Evolutionary conservation across 2,329 filamentous ascomycete genomes (phyloP), one percentile per base, ranked within the genome.

Genomic region (Alternaria gansuensis): DNA sequence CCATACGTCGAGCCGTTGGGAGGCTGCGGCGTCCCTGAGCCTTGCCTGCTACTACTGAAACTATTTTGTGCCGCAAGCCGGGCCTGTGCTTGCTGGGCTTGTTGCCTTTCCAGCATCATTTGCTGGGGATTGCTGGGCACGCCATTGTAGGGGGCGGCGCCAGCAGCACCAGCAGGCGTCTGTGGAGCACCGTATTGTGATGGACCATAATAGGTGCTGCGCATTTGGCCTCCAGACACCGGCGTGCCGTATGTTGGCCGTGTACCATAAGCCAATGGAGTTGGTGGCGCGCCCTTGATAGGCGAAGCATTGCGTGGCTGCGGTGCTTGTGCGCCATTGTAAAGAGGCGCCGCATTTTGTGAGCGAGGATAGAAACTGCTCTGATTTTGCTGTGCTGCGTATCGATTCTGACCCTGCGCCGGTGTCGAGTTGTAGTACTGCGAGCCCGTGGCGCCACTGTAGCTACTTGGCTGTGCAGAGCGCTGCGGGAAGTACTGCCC

Each of bases 11-110:
- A 69, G 4, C 69, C 66, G 28, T 70, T 75, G 1, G 72, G 68
- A 9, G 75, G 76, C 57, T 78, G 76, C 5, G 76, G 76, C 17
- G 76, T 78, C 4, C 74, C 74, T 17, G 75, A 77, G 9, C 67
- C 74, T 56, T 72, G 72, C 44, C 72, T 68, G 50, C 64, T 73
- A 44, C 63, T 72, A 40, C 64, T 71, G 48, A 77, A 74, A 59
- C 69, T 75, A 28, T 69, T 75, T 45, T 77, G 74, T 33, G 75
- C 74, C 14, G 75, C 73, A 17, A 77, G 59, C 8, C 75, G 71
- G 7, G 75, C 75, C 63, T 77, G 75, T 26, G 74, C 70, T 49
- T 78, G 76, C 60, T 74, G 73, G 17, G 65, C 69, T 53, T 74
- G 73, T 49, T 76, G 72, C 36, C 73, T 64, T n/a, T 75, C 72